Percentiles rank a stretch among this genome's conserved stretches.
Evolutionary conservation across 108 stramenopile genomes (phyloP).

Genomic region (Hondaea fermentalgiana): DNA sequence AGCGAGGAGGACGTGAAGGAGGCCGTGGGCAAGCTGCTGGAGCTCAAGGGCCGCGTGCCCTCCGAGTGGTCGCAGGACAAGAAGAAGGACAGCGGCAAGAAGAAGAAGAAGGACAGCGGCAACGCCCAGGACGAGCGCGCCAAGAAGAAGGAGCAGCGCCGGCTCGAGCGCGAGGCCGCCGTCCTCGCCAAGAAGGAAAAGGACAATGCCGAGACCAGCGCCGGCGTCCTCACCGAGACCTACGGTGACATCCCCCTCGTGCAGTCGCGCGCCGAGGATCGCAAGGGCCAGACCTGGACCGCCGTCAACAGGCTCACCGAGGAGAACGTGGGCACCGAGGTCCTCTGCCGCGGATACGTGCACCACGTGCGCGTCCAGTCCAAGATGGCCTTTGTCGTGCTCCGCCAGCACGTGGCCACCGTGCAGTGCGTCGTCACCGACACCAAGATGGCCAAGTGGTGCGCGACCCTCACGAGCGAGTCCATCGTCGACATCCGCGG

Average conservation of each 20-base stretch:
- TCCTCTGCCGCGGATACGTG: constrained; percentile 77
- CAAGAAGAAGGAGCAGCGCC: constrained; percentile 47
- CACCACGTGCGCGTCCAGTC: constrained; percentile 71
- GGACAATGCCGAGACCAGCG: constrained; percentile 67
- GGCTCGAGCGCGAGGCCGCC: constrained; percentile 34
- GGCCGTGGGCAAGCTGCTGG: background rate
- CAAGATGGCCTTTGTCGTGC: constrained; percentile 83
- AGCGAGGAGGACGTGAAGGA: constrained; percentile 12
- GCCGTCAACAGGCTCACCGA: constrained; percentile 61
- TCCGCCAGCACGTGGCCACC: constrained; percentile 79
- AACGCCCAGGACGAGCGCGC: constrained; percentile 43
- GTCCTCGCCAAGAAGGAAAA: constrained; percentile 69
- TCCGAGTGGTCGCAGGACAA: constrained; percentile 27
- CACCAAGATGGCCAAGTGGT: constrained; percentile 85
- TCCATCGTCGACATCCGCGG: constrained; percentile 88
- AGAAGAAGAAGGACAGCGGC: background rate
- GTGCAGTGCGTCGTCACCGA: constrained; percentile 77
- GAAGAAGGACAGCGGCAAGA: constrained; percentile 34
- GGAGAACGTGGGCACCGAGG: constrained; percentile 59
- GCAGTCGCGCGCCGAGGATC: constrained; percentile 48
- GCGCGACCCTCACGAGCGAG: constrained; percentile 69
- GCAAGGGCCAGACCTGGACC: constrained; percentile 62
- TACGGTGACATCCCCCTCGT: constrained; percentile 82
- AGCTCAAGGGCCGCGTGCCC: background rate
- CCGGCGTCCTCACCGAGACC: constrained; percentile 63